Conservation (phyloP, 768 basidiomycete species). For the Ramaria sp. region DNA sequence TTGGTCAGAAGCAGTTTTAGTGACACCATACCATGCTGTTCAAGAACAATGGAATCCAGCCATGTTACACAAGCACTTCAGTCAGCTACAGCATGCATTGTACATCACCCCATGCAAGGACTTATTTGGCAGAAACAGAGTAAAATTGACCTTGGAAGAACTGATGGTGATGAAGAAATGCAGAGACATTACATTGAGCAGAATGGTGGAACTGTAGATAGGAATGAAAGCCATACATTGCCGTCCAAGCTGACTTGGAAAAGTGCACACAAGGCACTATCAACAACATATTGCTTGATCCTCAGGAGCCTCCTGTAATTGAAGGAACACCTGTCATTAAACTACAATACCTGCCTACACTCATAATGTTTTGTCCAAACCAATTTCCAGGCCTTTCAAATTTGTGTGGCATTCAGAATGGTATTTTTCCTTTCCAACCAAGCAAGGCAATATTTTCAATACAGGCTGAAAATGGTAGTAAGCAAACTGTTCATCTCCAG, state of each 20-base stretch:
- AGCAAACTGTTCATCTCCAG: too few relatives aligned
- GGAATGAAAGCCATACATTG: neutral
- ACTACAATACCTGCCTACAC: neutral
- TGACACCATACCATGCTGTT: neutral
- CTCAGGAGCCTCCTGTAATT: neutral
- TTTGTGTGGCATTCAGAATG: neutral
- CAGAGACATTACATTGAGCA: neutral
- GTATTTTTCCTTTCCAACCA: neutral
- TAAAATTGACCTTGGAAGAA: neutral
- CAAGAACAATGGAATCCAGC: too few relatives aligned
- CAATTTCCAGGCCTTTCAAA: neutral
- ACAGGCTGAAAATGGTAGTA: too few relatives aligned
- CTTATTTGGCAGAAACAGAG: neutral
- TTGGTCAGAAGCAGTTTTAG: neutral
- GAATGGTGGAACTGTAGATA: neutral
- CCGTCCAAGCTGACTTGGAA: neutral
- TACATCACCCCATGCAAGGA: neutral
- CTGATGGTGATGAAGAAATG: neutral
- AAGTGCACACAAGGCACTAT: neutral
- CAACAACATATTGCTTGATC: neutral
- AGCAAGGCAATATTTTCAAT: too few relatives aligned
- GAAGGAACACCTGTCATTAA: neutral
- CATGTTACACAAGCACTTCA: neutral
- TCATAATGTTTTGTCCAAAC: neutral
- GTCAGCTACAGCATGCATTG: neutral